Percentiles rank a stretch among this genome's conserved stretches.
Evolutionary conservation across 208 protist species (phyloP).

Genomic region (Balamuthia mandrillaris): DNA sequence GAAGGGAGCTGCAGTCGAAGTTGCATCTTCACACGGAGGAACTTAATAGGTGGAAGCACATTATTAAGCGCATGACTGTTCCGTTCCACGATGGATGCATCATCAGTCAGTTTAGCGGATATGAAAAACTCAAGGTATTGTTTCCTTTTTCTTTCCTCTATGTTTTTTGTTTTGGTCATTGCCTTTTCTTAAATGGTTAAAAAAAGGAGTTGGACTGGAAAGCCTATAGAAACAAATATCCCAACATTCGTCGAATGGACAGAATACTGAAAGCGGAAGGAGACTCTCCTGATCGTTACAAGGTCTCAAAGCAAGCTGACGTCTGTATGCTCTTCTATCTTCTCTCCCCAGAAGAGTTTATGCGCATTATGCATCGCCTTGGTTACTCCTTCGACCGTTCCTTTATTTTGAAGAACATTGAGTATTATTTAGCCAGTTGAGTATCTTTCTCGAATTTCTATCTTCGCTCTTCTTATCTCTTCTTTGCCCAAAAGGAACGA

Average conservation of each 20-base stretch:
- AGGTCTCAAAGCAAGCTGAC: conserved; percentile 53
- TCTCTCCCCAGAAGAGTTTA: conserved; percentile 30
- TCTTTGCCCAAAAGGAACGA: background rate
- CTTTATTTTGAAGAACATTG: conserved; percentile 42
- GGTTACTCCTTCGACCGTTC: conserved; percentile 37
- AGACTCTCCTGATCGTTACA: conserved; percentile 41
- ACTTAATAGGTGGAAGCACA: conserved; percentile 37
- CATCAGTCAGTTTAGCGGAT: conserved; percentile 51
- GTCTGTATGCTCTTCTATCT: conserved; percentile 58
- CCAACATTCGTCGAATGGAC: conserved; percentile 42
- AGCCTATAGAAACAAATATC: conserved; percentile 42
- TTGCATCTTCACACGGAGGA: conserved; percentile 27
- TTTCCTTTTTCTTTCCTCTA: background rate
- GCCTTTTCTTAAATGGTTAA: background rate
- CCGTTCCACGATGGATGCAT: conserved; percentile 21
- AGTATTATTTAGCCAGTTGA: conserved; percentile 31
- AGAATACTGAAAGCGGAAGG: conserved; percentile 45
- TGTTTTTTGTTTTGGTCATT: background rate
- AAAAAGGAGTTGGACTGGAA: conserved; percentile 26
- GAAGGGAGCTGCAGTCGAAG: background rate
- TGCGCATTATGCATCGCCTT: conserved; percentile 3
- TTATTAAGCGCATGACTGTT: conserved; percentile 36
- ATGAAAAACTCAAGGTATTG: conserved; percentile 16
- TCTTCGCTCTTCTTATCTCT: background rate
- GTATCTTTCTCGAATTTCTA: background rate